Evolutionary conservation across 306 rosid genomes (phyloP).

Genomic region (Prunus davidiana): DNA sequence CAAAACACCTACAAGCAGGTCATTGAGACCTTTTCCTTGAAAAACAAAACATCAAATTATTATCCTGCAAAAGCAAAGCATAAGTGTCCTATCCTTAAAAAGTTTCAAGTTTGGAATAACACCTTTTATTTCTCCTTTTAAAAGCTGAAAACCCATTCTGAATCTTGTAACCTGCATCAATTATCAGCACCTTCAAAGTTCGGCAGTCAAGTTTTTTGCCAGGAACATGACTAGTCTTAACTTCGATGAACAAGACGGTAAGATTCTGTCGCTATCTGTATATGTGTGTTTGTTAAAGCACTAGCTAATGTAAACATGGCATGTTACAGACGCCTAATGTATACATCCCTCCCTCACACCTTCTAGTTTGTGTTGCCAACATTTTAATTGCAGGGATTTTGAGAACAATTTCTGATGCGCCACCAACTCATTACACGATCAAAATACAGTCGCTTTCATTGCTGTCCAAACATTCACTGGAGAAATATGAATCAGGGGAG

Average conservation of each 20-base stretch:
- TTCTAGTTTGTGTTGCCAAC: neutral
- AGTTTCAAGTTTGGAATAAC: neutral
- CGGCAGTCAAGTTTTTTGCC: neutral
- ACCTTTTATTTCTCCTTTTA: neutral
- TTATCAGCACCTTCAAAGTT: neutral
- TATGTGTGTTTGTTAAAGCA: neutral
- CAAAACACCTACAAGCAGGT: constrained; percentile 14
- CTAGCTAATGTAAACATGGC: neutral
- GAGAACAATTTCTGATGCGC: constrained; percentile 41
- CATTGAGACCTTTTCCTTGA: constrained; percentile 23
- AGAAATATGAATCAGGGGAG: constrained; percentile 47
- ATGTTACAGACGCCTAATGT: no score
- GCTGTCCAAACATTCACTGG: constrained; percentile 32
- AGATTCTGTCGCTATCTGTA: neutral
- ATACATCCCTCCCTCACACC: neutral
- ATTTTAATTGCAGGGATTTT: constrained; percentile 29
- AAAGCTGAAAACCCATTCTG: neutral
- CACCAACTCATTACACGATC: constrained; percentile 49
- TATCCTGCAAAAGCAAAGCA: constrained; percentile 21
- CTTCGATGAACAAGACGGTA: constrained; percentile 33
- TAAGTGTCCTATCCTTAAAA: neutral
- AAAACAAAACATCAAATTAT: neutral
- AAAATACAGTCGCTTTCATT: constrained; percentile 47
- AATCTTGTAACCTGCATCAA: neutral
- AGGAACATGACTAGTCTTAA: neutral